Conservation (phyloP, 768 basidiomycete species). For the Astraeus odoratus region DNA sequence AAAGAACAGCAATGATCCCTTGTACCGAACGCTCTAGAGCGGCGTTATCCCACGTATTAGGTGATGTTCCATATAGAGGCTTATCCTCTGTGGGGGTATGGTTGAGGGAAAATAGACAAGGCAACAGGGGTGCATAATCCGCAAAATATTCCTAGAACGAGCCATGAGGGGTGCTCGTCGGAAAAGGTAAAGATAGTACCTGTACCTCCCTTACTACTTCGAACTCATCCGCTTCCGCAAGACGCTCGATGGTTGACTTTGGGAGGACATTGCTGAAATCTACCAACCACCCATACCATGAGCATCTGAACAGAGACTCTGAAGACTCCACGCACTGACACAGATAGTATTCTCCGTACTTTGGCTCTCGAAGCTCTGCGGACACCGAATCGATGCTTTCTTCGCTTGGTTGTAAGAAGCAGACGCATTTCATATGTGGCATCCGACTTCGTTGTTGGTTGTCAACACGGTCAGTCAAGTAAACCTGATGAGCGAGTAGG, state of each 20-base stretch:
- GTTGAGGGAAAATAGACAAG: conserved; percentile 83
- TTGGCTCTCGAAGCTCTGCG: conserved; percentile 79
- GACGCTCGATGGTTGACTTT: conserved; percentile 84
- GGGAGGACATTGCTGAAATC: conserved; percentile 94
- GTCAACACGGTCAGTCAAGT: conserved; percentile 96
- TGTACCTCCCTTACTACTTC: conserved; percentile 97
- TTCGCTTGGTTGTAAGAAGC: conserved; percentile 80
- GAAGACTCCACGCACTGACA: conserved; percentile 84
- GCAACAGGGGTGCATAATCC: conserved; percentile 85
- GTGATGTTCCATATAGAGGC: conserved; percentile 66
- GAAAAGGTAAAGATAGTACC: conserved; percentile 38
- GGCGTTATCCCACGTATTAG: conserved; percentile 64
- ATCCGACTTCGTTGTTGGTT: conserved; percentile 87
- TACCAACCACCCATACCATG: conserved; percentile 25
- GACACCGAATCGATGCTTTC: conserved; percentile 80
- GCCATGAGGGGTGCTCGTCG: conserved; percentile 1
- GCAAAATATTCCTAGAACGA: conserved; percentile 86
- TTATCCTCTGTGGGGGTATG: conserved; percentile 54
- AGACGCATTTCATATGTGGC: conserved; percentile 96
- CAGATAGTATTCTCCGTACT: conserved; percentile 97
- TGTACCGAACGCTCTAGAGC: conserved; percentile 77
- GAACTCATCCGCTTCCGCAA: conserved; percentile 92
- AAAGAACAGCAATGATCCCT: conserved; percentile 76
- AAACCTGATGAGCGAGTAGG: conserved; percentile 91
- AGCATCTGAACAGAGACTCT: conserved; percentile 13